Percentiles rank a stretch among this genome's conserved stretches.
Conservation (phyloP, 1,284 basidiomycete genomes). For the Cutaneotrichosporon dermatis region DNA sequence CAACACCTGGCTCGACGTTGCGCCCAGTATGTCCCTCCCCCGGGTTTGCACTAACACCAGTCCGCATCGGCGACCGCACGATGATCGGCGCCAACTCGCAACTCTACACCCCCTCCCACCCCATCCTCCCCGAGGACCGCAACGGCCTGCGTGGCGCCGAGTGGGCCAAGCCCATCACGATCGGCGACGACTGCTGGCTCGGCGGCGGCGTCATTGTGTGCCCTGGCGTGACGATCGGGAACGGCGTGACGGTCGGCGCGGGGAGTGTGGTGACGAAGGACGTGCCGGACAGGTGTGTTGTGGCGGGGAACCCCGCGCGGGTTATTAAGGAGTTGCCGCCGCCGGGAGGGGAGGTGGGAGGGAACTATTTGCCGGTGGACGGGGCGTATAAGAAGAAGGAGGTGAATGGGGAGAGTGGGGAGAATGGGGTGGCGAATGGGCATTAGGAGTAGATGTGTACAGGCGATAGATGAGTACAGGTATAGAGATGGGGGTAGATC, state of each 20-base stretch:
- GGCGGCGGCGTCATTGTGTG: constrained; percentile 51
- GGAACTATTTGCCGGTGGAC: background rate
- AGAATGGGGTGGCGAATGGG: background rate
- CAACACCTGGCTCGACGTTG: constrained; percentile 43
- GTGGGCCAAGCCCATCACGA: constrained; percentile 44
- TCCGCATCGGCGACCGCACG: constrained; percentile 44
- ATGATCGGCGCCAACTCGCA: constrained; percentile 48
- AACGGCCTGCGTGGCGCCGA: constrained; percentile 43
- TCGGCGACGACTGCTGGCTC: constrained; percentile 51
- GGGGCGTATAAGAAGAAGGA: background rate
- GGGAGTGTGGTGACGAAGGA: constrained; percentile 52
- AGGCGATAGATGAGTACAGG: too few relatives aligned
- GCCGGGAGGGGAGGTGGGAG: constrained; percentile 23
- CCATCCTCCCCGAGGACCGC: constrained; percentile 47
- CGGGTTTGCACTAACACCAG: constrained; percentile 25
- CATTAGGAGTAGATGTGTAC: too few relatives aligned
- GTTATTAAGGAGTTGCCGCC: constrained; percentile 47
- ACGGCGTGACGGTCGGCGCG: constrained; percentile 52
- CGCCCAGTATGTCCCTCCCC: constrained; percentile 39
- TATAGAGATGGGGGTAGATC: too few relatives aligned
- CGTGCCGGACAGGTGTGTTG: constrained; percentile 49
- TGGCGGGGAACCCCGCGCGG: constrained; percentile 51
- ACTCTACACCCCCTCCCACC: constrained; percentile 49
- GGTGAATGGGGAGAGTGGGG: background rate
- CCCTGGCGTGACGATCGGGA: constrained; percentile 52